A percentile compares a stretch with the other conserved stretches of the same genome.
Conservation (phyloP, 192 early-diverging fungal species). For the Coemansia sp. region DNA sequence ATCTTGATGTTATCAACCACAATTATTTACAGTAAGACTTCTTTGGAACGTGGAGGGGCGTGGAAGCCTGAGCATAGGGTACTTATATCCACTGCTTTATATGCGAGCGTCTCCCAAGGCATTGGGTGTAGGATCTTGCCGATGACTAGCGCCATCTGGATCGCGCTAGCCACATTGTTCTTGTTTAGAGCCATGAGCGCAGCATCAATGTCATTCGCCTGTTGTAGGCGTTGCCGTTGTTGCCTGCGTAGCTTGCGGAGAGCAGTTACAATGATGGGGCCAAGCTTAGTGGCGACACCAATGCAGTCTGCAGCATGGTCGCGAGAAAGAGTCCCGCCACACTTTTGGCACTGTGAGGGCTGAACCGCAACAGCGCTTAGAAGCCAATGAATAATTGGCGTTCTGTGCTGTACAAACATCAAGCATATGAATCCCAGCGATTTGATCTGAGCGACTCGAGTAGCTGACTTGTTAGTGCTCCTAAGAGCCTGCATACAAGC, state of each 20-base stretch:
- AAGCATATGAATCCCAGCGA: background rate
- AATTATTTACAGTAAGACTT: no score
- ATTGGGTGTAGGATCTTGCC: background rate
- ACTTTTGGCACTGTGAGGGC: background rate
- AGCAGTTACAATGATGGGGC: background rate
- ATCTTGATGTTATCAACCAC: no score
- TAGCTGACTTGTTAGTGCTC: no score
- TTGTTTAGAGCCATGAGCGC: no score
- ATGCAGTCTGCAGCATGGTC: no score
- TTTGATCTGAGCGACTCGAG: no score
- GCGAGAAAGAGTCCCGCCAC: background rate
- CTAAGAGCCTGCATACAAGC: no score
- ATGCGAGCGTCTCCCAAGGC: background rate
- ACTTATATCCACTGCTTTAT: background rate
- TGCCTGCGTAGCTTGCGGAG: background rate
- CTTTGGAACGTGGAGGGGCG: no score
- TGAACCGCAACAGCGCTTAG: conserved; percentile 4
- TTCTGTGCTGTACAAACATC: conserved; percentile 6
- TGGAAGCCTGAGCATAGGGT: no score
- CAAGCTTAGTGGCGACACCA: no score
- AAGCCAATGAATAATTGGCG: conserved; percentile 5
- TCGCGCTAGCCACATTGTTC: no score
- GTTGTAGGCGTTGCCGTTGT: background rate
- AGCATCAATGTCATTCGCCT: background rate
- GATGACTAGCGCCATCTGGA: background rate